Evolutionary conservation across 2,329 filamentous ascomycete genomes (phyloP), one percentile per base, ranked within the genome.

Genomic region (Arthrobotrys sinensis): DNA sequence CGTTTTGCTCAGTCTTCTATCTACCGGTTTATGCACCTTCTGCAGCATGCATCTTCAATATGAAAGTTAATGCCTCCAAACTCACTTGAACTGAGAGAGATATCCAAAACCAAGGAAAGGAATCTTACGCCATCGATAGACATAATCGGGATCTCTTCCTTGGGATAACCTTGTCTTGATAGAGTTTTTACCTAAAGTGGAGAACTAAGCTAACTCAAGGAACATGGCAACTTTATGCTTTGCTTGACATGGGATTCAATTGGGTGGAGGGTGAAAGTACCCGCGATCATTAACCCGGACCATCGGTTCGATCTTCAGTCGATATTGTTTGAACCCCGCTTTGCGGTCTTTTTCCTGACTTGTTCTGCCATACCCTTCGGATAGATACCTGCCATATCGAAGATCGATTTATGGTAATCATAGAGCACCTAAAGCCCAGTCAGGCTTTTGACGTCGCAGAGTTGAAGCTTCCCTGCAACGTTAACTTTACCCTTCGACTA

Each of bases 281-380:
- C 16, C 34, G 28, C 14, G 19, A 16, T 40, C 28, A 48, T 43
- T 69, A 57, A 63, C 57, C 60, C 66, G 53, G 75, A 46, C 62
- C 43, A 68, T 67, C 63, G 67, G 75, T 71, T 72, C 75, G 67
- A 72, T 78, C 34, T 43, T 43, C 62, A 68, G 62, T 66, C 63
- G 67, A 78, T 63, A 72, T 60, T 68, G n/a, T n/a, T 62, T 65
- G 63, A 62, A 66, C 75, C 75, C 75, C 75, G 75, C 75, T 64
- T 68, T 78, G 75, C 75, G 75, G 75, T 43, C 53, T 72, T 78
- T 78, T 77, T 43, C 55, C 62, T 45, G 16, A 64, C 55, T 77
- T 45, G 53, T 40, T 43, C 14, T 48, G 40, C 50, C 57, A 53
- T 60, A 28, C 43, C 43, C 28, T 62, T 40, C 40, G 63, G 70